Evolutionary conservation across 2,329 filamentous ascomycete genomes (phyloP).

Genomic region (Aspergillus melleus): DNA sequence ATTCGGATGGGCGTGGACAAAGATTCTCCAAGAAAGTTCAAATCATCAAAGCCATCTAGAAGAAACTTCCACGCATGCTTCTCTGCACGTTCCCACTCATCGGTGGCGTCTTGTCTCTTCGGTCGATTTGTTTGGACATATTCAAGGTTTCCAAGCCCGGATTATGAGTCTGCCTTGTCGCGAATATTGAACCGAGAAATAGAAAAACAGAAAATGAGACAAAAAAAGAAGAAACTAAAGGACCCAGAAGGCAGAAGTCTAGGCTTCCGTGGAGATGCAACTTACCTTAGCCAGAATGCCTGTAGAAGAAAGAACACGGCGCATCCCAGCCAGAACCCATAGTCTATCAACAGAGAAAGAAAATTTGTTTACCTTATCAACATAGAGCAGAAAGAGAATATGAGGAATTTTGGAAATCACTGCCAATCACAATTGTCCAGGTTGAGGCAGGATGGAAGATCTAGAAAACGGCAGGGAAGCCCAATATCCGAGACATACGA

Average conservation of each 20-base stretch:
- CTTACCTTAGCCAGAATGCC: background rate
- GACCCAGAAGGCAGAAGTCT: background rate
- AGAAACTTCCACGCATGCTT: constrained; percentile 37
- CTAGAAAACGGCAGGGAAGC: constrained; percentile 10
- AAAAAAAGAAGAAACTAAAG: too few species aligned
- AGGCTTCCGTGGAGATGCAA: background rate
- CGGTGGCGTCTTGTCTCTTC: constrained; percentile 16
- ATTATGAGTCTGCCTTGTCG: background rate
- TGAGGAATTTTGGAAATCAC: background rate
- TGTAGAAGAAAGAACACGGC: background rate
- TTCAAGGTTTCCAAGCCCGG: background rate
- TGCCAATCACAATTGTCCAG: constrained; percentile 4
- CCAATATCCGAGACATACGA: constrained; percentile 11
- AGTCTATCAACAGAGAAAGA: background rate
- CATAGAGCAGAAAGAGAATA: constrained; percentile 2
- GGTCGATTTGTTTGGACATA: constrained; percentile 1
- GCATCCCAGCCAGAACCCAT: background rate
- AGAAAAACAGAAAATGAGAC: background rate
- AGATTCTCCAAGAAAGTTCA: constrained; percentile 4
- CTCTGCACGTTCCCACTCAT: constrained; percentile 28
- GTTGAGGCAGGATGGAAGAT: constrained; percentile 6
- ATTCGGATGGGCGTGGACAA: constrained; percentile 8
- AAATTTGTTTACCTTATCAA: background rate
- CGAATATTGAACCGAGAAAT: background rate
- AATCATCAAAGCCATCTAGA: constrained; percentile 12